Evolutionary conservation across 306 rosid species (phyloP), one percentile per base, ranked within the genome.

Genomic region (Dicorynia guianensis): DNA sequence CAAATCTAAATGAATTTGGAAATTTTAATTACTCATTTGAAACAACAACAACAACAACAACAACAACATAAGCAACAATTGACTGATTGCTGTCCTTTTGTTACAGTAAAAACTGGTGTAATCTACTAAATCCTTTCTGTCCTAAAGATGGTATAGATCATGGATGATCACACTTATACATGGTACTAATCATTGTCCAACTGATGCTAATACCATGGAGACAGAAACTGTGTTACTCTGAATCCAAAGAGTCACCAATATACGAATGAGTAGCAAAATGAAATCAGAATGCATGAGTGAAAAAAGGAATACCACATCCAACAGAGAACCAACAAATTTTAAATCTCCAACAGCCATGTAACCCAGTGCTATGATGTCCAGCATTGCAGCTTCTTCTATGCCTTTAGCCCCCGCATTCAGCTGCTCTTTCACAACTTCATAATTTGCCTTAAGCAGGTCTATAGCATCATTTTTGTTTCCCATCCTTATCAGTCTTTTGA

Each of bases 331-430:
- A 35, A 89, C 97, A 73, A 65, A 53, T 52, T 90, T 85, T 8
- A 85, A 79, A 82, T 92, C 96, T 1, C 97, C 97, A 77, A 90
- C 88, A 61, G 91, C 96, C 82, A 90, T 66, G 61, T 85, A 95
- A 63, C 98, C 97, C 19, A 90, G 71, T 49, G 98, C 96, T 63
- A 90, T 67, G 49, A 90, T 47, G 54, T 92, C 98, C 77, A 92
- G 74, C 18, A 81, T 69, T 63, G 97, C 93, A 80, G 97, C 97
- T 86, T 92, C 90, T 80, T 89, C 93, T 73, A 95, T 81, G 76
- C 97, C 96, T 79, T 81, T 83, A 53, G 74, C 13, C 47, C 96
- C 97, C 3, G 74, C 86, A 81, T 84, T 71, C 76, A 95, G 71
- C 76, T 79, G 85, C 76, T 90, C 97, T 72, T 87, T 89, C 79